phyloP scores from a whole-genome alignment of 495 filamentous ascomycete genomes.

The Daldinia caldariorum region DNA sequence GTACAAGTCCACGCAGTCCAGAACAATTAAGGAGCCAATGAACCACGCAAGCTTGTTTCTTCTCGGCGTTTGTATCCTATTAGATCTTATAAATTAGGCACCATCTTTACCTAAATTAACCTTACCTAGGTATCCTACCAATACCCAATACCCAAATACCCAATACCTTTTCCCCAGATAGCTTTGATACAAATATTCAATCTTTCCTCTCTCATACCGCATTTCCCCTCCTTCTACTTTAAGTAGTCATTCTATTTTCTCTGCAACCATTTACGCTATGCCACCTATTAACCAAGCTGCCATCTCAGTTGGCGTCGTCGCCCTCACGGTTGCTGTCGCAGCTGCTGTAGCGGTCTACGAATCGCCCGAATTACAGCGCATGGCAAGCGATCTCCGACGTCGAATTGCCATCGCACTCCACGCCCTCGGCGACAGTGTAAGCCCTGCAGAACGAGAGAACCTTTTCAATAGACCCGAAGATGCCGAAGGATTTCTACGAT shows the following conservation, averaged over 20 bases:
- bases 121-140: background rate
- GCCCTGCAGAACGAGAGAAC: slow-evolving; percentile 63
- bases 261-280: slow-evolving; percentile 42
- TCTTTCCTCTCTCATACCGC: background rate
- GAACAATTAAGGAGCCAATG: background rate
- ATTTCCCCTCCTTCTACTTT: background rate
- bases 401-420: slow-evolving; percentile 82
- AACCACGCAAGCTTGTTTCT: slow-evolving; percentile 39
- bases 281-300: slow-evolving; percentile 60
- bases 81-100: slow-evolving; percentile 28
- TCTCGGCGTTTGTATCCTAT: slow-evolving; percentile 5
- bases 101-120: slow-evolving; percentile 6
- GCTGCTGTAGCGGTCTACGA: slow-evolving; percentile 88
- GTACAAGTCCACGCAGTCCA: background rate
- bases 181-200: no score
- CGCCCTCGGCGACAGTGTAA: slow-evolving; percentile 78
- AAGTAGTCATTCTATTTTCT: slow-evolving; percentile 2
- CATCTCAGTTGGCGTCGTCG: slow-evolving; percentile 77
- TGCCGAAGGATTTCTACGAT: slow-evolving; percentile 64
- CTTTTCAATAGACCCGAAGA: slow-evolving; percentile 67
- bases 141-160: no score
- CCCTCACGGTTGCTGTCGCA: slow-evolving; percentile 77
- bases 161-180: no score
- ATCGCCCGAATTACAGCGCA: slow-evolving; percentile 79
- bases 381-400: slow-evolving; percentile 77